phyloP scores from a whole-genome alignment of 1,139 yeast genomes.

The Sugiyamaella japonica region DNA sequence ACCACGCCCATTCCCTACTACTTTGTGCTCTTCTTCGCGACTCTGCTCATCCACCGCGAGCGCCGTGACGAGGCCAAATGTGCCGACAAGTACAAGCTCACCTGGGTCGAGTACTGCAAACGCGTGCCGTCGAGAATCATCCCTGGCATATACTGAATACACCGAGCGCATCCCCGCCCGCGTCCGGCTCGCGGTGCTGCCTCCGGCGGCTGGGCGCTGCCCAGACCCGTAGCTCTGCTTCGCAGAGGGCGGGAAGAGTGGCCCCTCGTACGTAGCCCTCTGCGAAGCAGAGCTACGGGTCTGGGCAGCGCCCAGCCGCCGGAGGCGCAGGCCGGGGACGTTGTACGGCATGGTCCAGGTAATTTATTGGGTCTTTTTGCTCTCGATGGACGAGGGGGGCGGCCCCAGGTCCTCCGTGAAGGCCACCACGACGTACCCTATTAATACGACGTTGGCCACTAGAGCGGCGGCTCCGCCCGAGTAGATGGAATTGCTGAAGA shows the following conservation, averaged over 20 bases:
- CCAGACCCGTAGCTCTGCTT: slow-evolving; percentile 6
- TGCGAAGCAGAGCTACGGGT: too few species aligned
- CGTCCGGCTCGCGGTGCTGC: not conserved
- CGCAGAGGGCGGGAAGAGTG: not conserved
- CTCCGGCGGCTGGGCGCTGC: slow-evolving; percentile 14
- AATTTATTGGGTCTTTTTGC: slow-evolving; percentile 39
- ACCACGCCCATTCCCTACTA: slow-evolving; percentile 82
- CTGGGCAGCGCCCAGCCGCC: not conserved
- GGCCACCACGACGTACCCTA: slow-evolving; percentile 84
- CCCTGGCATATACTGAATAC: slow-evolving; percentile 73
- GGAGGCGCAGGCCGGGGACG: not conserved
- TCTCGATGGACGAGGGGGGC: slow-evolving; percentile 40
- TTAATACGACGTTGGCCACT: slow-evolving; percentile 80
- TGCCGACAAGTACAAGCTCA: slow-evolving; percentile 74
- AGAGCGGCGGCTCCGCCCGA: slow-evolving; percentile 92
- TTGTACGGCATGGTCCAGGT: not conserved
- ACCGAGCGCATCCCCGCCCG: not conserved
- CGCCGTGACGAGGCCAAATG: slow-evolving; percentile 91
- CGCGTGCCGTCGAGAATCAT: slow-evolving; percentile 85
- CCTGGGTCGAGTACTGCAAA: slow-evolving; percentile 80
- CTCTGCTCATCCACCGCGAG: slow-evolving; percentile 83
- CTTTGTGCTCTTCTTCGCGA: slow-evolving; percentile 79
- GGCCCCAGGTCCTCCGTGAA: slow-evolving; percentile 69
- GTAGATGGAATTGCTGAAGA: slow-evolving; percentile 56
- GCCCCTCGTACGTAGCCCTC: too few species aligned